Evolutionary conservation across 2,329 filamentous ascomycete genomes (phyloP).

Genomic region (Pseudogymnoascus sp.): DNA sequence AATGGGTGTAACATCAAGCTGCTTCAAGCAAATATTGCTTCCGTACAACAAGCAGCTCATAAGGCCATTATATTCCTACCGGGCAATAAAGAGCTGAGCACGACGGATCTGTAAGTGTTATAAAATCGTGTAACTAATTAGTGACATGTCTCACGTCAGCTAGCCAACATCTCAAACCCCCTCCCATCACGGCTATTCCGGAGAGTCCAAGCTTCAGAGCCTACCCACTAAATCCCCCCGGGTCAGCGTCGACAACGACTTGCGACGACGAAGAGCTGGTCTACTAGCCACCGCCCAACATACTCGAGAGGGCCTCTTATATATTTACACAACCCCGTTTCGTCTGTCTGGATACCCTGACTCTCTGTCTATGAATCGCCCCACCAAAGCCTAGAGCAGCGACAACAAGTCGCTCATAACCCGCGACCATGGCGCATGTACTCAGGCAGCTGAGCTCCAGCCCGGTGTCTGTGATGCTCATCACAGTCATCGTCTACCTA

Average conservation of each 20-base stretch:
- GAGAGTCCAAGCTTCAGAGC: neutral
- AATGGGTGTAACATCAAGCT: neutral
- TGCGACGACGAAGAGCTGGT: neutral
- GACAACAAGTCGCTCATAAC: neutral
- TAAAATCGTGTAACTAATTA: neutral
- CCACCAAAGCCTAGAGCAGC: neutral
- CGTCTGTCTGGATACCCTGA: neutral
- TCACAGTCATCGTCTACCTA: conserved; percentile 68
- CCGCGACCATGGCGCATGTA: neutral
- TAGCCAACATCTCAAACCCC: neutral
- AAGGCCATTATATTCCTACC: neutral
- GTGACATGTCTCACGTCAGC: neutral
- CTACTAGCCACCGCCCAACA: neutral
- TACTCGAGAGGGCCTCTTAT: neutral
- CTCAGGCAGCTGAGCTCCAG: conserved; percentile 51
- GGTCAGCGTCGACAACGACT: neutral
- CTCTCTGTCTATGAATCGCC: neutral
- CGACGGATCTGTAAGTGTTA: neutral
- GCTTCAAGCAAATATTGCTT: neutral
- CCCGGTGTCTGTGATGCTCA: conserved; percentile 71
- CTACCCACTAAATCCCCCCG: neutral
- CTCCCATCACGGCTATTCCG: neutral
- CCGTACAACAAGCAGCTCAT: neutral
- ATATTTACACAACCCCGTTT: neutral
- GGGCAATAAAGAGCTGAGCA: neutral